These are phyloP conservation scores for Corchorus capsularis DNA, from an alignment of 345 rosid genomes.

Conservation along the genomic window DNA sequence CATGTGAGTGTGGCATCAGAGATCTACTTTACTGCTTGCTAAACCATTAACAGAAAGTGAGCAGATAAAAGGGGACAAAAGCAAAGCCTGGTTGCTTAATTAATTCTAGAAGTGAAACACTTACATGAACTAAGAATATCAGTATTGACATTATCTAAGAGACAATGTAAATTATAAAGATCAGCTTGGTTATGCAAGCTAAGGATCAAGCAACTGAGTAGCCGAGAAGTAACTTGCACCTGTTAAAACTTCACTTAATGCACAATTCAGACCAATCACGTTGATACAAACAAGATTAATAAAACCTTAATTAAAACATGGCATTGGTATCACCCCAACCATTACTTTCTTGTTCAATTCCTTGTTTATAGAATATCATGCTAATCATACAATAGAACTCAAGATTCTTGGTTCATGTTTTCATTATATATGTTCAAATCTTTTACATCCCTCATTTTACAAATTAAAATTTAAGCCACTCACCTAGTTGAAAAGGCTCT, in stretches of 20 bases:
- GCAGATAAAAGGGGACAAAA: neutral
- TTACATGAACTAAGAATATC: neutral
- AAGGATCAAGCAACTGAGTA: neutral
- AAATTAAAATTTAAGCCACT: neutral
- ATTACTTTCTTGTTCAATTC: neutral
- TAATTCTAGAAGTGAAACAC: constrained; percentile 1
- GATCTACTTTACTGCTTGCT: neutral
- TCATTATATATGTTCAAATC: neutral
- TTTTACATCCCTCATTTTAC: neutral
- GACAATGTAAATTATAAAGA: neutral
- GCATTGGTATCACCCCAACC: neutral
- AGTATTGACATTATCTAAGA: neutral
- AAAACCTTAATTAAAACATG: constrained; percentile 6
- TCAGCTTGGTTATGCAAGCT: neutral
- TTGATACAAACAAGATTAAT: neutral
- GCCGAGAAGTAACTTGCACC: neutral
- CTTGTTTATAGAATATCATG: neutral
- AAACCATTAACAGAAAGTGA: neutral
- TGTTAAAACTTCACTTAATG: neutral
- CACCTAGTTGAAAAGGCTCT: neutral
- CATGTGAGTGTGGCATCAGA: neutral
- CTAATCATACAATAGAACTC: neutral
- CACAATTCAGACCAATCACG: neutral
- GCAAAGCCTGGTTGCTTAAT: neutral
- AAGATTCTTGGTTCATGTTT: neutral